Base-by-base conservation (phyloP, 2,329 filamentous ascomycete species). In the Aureobasidium sp. region DNA sequence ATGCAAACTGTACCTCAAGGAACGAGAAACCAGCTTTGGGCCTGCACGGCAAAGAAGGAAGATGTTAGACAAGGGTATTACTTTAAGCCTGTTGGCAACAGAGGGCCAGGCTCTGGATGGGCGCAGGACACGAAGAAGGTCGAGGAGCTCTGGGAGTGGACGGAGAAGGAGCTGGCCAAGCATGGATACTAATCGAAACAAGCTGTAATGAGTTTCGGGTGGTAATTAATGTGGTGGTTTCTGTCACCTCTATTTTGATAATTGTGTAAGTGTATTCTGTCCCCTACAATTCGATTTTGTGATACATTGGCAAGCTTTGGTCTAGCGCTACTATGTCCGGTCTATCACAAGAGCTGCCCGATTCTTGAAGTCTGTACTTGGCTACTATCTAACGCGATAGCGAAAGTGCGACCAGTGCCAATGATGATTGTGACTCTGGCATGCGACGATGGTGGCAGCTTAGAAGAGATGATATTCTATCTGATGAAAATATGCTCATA, bases 11-110 rank as follows among this genome's bases (percentile, higher is more conserved):
- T 69, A 27, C 61, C 64, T 11, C 60, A 68, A 9, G 77, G 77
- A 7, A 72, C 75, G 11, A 64, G 74, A 68, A 78, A 74, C 61
- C 72, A 76, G 66, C 74, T 78, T 11, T 79, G 77, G 77, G 74
- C 73, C 22, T 74, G 74, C 7, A 74, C 72, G 0, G 69, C 64
- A 57, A 56, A 52, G 3, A 74, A 68, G 65, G 67, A 69, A 15
- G 67, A 72, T n/a, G 63, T 80, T 25, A 67, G 66, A 57, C 77
- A 72, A 63, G 78, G 79, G 0, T 71, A 64, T 41, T 81, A 76
- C 64, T 81, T 79, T 65, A 74, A 68, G 39, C 76, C 76, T 20
- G 68, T 77, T n/a, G 76, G 72, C 0, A 65, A 66, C 51, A 64
- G 58, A 51, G 70, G 68, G 8, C 62, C 63, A 14, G 64, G 64